These are phyloP conservation scores for Suaeda aralocaspica DNA, from an alignment of 148 eudicot genomes.

Conservation along the genomic window DNA sequence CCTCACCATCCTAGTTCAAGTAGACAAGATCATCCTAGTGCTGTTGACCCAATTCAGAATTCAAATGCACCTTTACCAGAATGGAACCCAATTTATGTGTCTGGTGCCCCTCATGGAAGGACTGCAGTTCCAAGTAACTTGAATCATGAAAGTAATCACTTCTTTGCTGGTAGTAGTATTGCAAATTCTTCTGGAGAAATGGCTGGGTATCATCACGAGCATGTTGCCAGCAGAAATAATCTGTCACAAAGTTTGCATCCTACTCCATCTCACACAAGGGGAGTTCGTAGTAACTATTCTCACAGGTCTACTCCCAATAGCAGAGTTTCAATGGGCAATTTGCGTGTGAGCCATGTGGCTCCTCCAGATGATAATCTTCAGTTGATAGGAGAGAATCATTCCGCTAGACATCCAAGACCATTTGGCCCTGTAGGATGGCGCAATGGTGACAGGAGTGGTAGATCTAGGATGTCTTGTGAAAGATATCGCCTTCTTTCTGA, in stretches of 20 bases:
- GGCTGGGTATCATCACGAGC: constrained; percentile 41
- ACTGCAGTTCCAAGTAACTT: constrained; percentile 28
- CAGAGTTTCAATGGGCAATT: constrained; percentile 41
- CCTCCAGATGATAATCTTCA: constrained; percentile 46
- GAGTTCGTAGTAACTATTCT: constrained; percentile 41
- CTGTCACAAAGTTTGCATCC: constrained; percentile 40
- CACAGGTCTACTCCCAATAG: constrained; percentile 39
- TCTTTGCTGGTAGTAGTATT: constrained; percentile 35
- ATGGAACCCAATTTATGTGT: constrained; percentile 43
- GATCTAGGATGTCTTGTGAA: constrained; percentile 56
- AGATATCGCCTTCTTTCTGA: constrained; percentile 51
- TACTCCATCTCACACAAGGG: constrained; percentile 41
- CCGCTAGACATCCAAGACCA: constrained; percentile 55
- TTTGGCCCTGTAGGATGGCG: constrained; percentile 52
- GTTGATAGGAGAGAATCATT: constrained; percentile 42
- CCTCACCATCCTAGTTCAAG: constrained; percentile 32
- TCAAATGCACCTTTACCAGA: constrained; percentile 47
- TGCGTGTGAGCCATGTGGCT: constrained; percentile 33
- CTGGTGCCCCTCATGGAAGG: constrained; percentile 53
- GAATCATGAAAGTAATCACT: constrained; percentile 38
- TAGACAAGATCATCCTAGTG: constrained; percentile 42
- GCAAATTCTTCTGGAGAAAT: constrained; percentile 35
- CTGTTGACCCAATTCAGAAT: constrained; percentile 41
- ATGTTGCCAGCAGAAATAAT: constrained; percentile 33
- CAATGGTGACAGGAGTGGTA: constrained; percentile 53